Base-by-base conservation (phyloP, 2,329 filamentous ascomycete genomes). In the Huntiella decipiens region DNA sequence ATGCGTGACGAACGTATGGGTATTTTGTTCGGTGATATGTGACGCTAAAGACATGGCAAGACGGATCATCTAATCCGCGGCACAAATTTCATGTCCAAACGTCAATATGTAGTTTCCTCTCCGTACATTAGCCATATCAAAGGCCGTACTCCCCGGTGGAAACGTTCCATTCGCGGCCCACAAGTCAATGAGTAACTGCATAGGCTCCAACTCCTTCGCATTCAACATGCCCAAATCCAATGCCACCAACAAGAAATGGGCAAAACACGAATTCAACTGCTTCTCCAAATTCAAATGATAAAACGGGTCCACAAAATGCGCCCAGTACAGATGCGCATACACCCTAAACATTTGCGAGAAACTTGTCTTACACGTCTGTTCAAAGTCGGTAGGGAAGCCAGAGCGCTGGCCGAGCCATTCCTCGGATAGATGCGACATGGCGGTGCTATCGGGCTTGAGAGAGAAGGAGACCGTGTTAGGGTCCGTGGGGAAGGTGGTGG, bases 271-370 rank as follows among this genome's bases (percentile, higher is more conserved):
- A 63, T 82, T 82, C 48, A 82, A 66, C 54, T 79, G 75, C 55
- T 79, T 74, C 56, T 74, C 71, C 19, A 74, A 62, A 61, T 75
- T 79, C 52, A 82, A 69, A 56, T 82, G 75, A 62, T 78, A 81
- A 61, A 80, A 81, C 5, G 77, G 77, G 49, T 79, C 75, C 52
- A 74, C 62, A 61, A 78, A 92, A 62, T 92, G 84, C 50, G 82
- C 79, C 67, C 86, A 87, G 65, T 92, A 92, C 51, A 92, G 74
- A 62, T 92, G 84, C 39, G 84, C 80, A 57, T 92, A 92, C 54
- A 88, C 83, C 48, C 84, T 78, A 66, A 92, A 88, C 75, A 92
- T 91, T 62, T 88, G 83, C 56, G 82, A 77, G 65, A 88, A 82
- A 54, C 87, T 85, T 38, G 75, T 74, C 63, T 84, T 82, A 66